Evolutionary conservation across 306 rosid species (phyloP).

Genomic region (Heteromeles arbutifolia): DNA sequence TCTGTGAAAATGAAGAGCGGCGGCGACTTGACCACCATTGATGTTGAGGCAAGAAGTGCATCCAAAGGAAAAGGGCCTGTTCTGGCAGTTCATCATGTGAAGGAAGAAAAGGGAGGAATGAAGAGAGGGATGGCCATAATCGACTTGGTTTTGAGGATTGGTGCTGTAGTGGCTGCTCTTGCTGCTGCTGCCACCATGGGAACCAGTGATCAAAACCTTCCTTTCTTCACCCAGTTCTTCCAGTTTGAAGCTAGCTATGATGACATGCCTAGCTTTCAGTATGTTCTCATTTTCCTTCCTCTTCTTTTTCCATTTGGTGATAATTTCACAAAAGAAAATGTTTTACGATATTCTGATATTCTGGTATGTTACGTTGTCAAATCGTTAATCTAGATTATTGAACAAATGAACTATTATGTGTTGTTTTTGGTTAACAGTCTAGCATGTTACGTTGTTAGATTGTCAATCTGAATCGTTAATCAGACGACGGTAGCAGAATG

Average conservation of each 20-base stretch:
- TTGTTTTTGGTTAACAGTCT: not conserved
- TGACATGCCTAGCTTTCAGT: conserved; percentile 67
- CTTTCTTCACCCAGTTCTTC: conserved; percentile 91
- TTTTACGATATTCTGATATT: no score
- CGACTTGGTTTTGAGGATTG: conserved; percentile 73
- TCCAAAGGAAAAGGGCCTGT: conserved; percentile 36
- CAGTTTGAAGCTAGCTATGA: conserved; percentile 84
- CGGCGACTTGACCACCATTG: conserved; percentile 43
- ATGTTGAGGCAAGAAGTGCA: conserved; percentile 41
- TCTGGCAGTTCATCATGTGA: conserved; percentile 6
- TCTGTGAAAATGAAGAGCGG: conserved; percentile 36
- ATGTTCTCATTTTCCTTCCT: conserved; percentile 9
- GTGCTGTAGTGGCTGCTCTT: conserved; percentile 51
- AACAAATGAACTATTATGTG: not conserved
- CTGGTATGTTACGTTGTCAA: no score
- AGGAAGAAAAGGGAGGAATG: conserved; percentile 39
- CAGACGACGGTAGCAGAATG: not conserved
- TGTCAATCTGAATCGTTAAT: not conserved
- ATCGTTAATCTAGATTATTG: no score
- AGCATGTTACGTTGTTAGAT: not conserved
- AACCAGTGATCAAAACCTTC: conserved; percentile 62
- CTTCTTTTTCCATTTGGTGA: not conserved
- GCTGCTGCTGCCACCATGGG: conserved; percentile 80
- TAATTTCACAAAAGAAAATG: not conserved
- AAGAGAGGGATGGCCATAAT: conserved; percentile 53